Percentiles rank a stretch among this genome's conserved stretches.
phyloP scores from a whole-genome alignment of 768 basidiomycete genomes.

The Lyophyllum atratum region DNA sequence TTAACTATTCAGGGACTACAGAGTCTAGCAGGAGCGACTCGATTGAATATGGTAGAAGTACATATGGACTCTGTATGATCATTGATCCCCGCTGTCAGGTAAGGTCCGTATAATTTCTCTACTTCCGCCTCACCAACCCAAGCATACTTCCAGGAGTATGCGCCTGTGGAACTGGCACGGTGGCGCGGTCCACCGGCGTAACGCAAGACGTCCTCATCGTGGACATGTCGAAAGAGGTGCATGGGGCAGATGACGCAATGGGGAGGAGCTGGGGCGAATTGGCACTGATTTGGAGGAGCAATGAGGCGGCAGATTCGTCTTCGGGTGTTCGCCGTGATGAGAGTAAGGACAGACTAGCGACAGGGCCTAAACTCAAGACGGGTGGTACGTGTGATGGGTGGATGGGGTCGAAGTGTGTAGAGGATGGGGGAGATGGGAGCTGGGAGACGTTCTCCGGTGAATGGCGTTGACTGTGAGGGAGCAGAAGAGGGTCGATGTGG shows the following conservation, averaged over 20 bases:
- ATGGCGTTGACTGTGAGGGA: constrained; percentile 16
- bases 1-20: too few species aligned
- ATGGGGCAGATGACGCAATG: not conserved
- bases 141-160: constrained; percentile 24
- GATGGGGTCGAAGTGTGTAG: constrained; percentile 49
- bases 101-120: not conserved
- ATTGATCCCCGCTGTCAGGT: not conserved
- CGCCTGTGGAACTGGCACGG: constrained; percentile 6
- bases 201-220: constrained; percentile 10
- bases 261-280: constrained; percentile 33
- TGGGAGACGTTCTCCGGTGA: constrained; percentile 29
- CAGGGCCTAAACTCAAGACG: constrained; percentile 37
- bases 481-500: constrained; percentile 35
- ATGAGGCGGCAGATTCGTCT: constrained; percentile 69
- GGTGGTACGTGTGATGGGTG: constrained; percentile 40
- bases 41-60: too few species aligned
- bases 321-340: constrained; percentile 50
- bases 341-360: constrained; percentile 17
- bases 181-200: not conserved
- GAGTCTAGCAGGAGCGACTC: too few species aligned
- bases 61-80: too few species aligned
- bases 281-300: constrained; percentile 64
- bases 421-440: constrained; percentile 59
- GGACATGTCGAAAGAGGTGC: constrained; percentile 10
- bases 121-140: constrained; percentile 14